Conservation (phyloP, 2,329 filamentous ascomycete genomes). For the Alternaria angustiovoidea region DNA sequence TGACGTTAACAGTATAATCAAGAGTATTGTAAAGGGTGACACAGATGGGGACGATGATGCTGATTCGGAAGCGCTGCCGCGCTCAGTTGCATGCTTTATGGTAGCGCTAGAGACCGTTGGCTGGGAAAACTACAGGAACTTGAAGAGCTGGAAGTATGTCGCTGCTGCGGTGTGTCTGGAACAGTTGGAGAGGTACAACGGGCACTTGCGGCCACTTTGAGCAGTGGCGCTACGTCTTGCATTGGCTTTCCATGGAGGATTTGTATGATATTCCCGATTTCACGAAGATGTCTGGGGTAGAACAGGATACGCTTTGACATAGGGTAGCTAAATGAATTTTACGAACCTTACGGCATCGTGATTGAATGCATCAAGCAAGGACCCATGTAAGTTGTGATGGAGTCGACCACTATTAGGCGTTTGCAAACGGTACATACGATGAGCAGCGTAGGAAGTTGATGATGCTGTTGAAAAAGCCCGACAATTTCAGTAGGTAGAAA, state of each 20-base stretch:
- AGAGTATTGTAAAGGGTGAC: constrained; percentile 55
- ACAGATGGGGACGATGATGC: constrained; percentile 34
- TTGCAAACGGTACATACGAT: background rate
- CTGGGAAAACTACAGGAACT: constrained; percentile 36
- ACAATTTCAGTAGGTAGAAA: background rate
- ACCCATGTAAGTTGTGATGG: background rate
- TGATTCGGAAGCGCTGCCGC: constrained; percentile 54
- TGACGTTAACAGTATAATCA: constrained; percentile 54
- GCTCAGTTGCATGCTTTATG: constrained; percentile 60
- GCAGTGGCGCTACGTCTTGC: background rate
- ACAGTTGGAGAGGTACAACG: constrained; percentile 53
- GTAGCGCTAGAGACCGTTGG: constrained; percentile 50
- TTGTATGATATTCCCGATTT: background rate
- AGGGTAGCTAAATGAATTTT: background rate
- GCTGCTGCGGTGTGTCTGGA: constrained; percentile 60
- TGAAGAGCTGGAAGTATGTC: constrained; percentile 63
- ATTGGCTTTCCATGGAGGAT: background rate
- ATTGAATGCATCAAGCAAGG: background rate
- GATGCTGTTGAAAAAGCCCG: background rate
- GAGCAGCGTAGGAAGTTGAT: background rate
- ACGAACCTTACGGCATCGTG: background rate
- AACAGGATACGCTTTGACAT: background rate
- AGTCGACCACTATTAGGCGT: background rate
- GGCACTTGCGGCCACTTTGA: constrained; percentile 26
- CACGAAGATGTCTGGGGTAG: background rate